phyloP scores from a whole-genome alignment of 495 filamentous ascomycete species.

The Lasiosphaeria ovina region DNA sequence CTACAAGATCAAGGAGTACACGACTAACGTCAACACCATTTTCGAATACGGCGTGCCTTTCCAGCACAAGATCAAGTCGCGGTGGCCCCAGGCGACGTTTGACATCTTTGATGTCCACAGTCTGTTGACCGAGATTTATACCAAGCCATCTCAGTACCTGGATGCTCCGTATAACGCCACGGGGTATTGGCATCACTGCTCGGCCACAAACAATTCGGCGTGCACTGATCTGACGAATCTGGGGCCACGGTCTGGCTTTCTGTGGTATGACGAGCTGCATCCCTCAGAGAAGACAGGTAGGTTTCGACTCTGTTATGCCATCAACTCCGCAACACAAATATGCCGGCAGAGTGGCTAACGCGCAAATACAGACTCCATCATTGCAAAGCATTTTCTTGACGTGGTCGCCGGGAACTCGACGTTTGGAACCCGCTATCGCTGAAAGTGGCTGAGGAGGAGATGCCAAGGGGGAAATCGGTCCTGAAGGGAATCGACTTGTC shows the following conservation, averaged over 20 bases:
- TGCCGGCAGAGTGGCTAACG: constrained; percentile 21
- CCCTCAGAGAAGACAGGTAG: constrained; percentile 57
- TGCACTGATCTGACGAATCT: constrained; percentile 31
- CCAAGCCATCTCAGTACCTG: constrained; percentile 57
- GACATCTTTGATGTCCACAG: constrained; percentile 63
- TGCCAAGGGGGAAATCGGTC: not conserved
- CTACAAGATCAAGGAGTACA: constrained; percentile 61
- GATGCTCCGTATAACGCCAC: constrained; percentile 63
- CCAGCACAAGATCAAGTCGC: constrained; percentile 47
- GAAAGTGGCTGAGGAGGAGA: not conserved
- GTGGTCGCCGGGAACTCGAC: constrained; percentile 56
- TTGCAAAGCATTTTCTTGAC: constrained; percentile 61
- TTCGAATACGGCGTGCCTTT: constrained; percentile 60
- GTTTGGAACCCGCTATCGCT: constrained; percentile 45
- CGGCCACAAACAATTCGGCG: constrained; percentile 26
- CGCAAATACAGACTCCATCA: constrained; percentile 31
- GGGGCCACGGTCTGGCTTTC: constrained; percentile 36
- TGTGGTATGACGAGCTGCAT: constrained; percentile 65
- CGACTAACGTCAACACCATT: constrained; percentile 58
- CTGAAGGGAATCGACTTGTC: not conserved
- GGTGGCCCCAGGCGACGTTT: constrained; percentile 60
- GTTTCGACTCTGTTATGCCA: constrained; percentile 35
- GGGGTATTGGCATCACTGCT: constrained; percentile 55
- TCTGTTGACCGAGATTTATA: constrained; percentile 62
- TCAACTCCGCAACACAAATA: constrained; percentile 45